Conservation (phyloP, 805 yeast genomes). For the Torulaspora maleeae region DNA sequence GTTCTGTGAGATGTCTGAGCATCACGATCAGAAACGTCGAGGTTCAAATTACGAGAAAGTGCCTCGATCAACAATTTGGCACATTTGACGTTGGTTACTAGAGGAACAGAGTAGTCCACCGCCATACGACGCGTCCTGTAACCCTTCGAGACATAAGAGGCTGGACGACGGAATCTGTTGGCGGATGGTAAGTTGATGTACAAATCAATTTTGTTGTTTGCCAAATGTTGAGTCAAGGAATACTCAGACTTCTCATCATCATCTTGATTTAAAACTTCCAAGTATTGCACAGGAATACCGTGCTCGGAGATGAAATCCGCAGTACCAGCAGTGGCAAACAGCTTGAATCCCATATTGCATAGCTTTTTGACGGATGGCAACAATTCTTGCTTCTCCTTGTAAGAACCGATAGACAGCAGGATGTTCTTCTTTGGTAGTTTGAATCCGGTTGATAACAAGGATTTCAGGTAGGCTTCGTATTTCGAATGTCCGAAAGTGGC, state of each 20-base stretch:
- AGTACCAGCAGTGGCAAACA: constrained; percentile 98
- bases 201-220: constrained; percentile 91
- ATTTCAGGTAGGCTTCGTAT: constrained; percentile 94
- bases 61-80: constrained; percentile 96
- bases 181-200: constrained; percentile 96
- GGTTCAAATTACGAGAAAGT: constrained; percentile 58
- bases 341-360: constrained; percentile 76
- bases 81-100: constrained; percentile 95
- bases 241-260: constrained; percentile 86
- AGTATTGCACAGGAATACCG: constrained; percentile 86
- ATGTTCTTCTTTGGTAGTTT: constrained; percentile 92
- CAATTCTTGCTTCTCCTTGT: constrained; percentile 90
- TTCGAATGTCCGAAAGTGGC: constrained; percentile 95
- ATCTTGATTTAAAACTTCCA: constrained; percentile 76
- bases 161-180: constrained; percentile 97
- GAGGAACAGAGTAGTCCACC: constrained; percentile 95
- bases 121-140: constrained; percentile 99
- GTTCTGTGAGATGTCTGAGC: constrained; percentile 88
- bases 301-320: constrained; percentile 97
- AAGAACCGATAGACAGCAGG: constrained; percentile 90
- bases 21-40: constrained; percentile 72
- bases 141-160: constrained; percentile 95
- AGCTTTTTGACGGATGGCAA: constrained; percentile 81
- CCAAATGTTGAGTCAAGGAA: constrained; percentile 92
- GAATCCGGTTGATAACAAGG: constrained; percentile 93